Conservation (phyloP, 164 flowering plant species). For the Dillenia turbinata region DNA sequence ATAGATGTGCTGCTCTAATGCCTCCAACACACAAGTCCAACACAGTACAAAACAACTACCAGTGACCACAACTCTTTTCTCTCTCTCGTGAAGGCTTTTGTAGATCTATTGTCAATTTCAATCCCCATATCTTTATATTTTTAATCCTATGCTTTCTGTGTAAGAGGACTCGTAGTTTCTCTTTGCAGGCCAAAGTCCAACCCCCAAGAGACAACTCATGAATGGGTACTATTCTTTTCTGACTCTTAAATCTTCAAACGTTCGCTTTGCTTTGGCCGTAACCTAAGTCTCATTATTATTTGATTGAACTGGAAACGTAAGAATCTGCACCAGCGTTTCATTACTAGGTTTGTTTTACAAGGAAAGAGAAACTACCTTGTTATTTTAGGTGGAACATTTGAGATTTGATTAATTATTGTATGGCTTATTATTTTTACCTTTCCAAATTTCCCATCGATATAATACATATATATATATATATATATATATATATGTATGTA, state of each 20-base stretch:
- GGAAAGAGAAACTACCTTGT: background rate
- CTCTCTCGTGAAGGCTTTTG: background rate
- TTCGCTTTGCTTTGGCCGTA: slow-evolving; percentile 6
- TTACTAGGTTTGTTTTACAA: background rate
- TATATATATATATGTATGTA: no score
- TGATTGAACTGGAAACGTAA: background rate
- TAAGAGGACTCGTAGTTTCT: slow-evolving; percentile 18
- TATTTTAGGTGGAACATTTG: no score
- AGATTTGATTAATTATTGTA: no score
- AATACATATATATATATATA: no score
- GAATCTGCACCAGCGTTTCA: no score
- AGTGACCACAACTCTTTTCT: slow-evolving; percentile 1
- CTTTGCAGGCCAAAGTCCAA: slow-evolving; percentile 31
- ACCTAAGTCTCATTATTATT: background rate
- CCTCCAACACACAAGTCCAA: slow-evolving; percentile 44
- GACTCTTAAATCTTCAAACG: slow-evolving; percentile 3
- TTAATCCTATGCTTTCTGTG: slow-evolving; percentile 20
- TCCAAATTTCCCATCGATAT: no score
- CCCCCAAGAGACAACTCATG: slow-evolving; percentile 21
- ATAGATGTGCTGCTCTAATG: slow-evolving; percentile 14
- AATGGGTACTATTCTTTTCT: slow-evolving; percentile 7
- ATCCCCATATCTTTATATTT: slow-evolving; percentile 7
- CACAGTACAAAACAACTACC: slow-evolving; percentile 32
- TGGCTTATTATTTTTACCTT: no score
- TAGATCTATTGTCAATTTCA: slow-evolving; percentile 23